Evolutionary conservation across 2,329 filamentous ascomycete genomes (phyloP).

Genomic region (Fusarium hainanense): DNA sequence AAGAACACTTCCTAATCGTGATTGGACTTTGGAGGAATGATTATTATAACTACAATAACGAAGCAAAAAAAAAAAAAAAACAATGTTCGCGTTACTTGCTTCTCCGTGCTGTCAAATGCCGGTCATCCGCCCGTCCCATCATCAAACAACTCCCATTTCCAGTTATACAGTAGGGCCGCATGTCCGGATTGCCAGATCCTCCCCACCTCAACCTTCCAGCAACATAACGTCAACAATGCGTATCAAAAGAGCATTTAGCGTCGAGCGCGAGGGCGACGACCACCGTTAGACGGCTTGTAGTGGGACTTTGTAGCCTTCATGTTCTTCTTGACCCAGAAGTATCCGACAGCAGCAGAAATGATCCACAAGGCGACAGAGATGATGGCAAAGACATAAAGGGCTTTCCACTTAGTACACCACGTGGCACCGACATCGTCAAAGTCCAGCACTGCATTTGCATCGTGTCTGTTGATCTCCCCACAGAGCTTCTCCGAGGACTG

Average conservation of each 20-base stretch:
- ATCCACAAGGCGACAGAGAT: neutral
- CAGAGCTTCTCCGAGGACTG: neutral
- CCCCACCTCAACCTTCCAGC: neutral
- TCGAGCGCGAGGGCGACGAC: neutral
- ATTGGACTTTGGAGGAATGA: neutral
- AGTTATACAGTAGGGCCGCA: neutral
- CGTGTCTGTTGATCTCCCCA: neutral
- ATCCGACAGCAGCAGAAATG: neutral
- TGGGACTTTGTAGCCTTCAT: neutral
- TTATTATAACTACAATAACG: neutral
- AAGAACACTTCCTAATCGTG: neutral
- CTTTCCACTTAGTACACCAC: neutral
- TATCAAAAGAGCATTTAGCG: neutral
- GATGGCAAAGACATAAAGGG: neutral
- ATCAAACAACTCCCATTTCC: neutral
- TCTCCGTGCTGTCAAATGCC: neutral
- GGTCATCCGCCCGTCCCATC: neutral
- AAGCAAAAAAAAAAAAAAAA: neutral
- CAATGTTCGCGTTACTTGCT: neutral
- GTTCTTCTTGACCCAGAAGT: neutral
- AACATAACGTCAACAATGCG: fast-evolving
- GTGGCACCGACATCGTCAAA: neutral
- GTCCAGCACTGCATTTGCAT: neutral
- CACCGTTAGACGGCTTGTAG: neutral
- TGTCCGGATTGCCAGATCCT: neutral